Evolutionary conservation across 192 early-diverging fungal species (phyloP).

Genomic region (Umbelopsis sp.): DNA sequence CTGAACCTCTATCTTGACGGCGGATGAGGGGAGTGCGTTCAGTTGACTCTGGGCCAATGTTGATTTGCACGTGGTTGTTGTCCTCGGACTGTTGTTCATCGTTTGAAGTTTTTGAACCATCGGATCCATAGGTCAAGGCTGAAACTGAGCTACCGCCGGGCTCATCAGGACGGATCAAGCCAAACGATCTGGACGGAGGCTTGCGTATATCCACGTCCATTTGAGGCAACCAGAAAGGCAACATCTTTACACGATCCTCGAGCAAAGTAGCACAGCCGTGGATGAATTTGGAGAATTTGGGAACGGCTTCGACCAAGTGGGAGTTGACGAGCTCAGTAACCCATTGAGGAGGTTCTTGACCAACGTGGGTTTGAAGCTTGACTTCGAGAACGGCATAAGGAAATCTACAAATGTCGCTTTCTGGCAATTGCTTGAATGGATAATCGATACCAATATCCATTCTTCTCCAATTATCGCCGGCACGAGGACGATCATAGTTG

Average conservation of each 20-base stretch:
- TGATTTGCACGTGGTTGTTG: conserved; percentile 11
- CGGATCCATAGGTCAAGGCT: conserved; percentile 37
- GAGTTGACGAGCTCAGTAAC: conserved; percentile 88
- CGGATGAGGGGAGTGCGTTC: conserved; percentile 37
- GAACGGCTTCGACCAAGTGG: conserved; percentile 91
- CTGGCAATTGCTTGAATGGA: conserved; percentile 88
- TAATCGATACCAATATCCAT: conserved; percentile 90
- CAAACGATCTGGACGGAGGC: conserved; percentile 60
- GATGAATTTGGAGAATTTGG: conserved; percentile 98
- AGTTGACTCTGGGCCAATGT: not conserved
- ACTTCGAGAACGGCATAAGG: conserved; percentile 98
- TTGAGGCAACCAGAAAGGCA: conserved; percentile 96
- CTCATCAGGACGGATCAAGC: conserved; percentile 50
- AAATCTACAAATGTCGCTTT: conserved; percentile 86
- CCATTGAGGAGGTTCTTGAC: conserved; percentile 92
- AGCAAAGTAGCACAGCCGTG: conserved; percentile 91
- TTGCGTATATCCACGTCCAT: conserved; percentile 94
- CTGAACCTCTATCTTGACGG: not conserved
- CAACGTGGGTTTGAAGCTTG: conserved; percentile 93
- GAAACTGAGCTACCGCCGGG: conserved; percentile 25
- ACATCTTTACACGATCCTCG: conserved; percentile 75
- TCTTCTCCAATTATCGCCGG: conserved; percentile 93
- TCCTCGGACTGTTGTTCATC: conserved; percentile 42
- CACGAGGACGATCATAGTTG: conserved; percentile 69
- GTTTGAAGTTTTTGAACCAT: conserved; percentile 38